Evolutionary conservation across 306 rosid species (phyloP).

Genomic region (Inga leiocalycina): DNA sequence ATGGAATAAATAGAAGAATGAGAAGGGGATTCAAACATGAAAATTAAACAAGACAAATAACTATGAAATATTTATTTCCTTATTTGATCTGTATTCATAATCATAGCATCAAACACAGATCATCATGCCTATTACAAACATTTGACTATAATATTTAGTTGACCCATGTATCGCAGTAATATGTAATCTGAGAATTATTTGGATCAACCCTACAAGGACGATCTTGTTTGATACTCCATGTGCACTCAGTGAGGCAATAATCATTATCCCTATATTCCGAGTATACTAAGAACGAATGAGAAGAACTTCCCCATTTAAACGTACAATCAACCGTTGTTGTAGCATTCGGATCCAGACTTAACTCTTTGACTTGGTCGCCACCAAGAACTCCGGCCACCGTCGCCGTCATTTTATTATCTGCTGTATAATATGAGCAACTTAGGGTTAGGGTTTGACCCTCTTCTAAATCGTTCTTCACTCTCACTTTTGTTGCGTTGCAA

Average conservation of each 20-base stretch:
- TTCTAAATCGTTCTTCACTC: neutral
- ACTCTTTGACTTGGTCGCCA: neutral
- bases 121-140: no score
- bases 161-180: neutral
- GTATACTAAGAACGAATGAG: neutral
- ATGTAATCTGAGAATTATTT: neutral
- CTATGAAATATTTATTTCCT: no score
- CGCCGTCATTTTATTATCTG: neutral
- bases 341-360: neutral
- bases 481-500: neutral
- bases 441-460: neutral
- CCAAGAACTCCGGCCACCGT: neutral
- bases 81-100: no score
- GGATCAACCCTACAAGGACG: neutral
- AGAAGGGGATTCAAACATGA: no score
- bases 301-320: neutral
- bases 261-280: neutral
- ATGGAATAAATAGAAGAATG: no score
- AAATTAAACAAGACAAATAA: no score
- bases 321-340: neutral
- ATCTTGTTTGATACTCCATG: neutral
- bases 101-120: no score
- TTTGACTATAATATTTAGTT: no score
- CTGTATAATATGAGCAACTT: neutral
- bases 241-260: neutral